Base-by-base conservation (phyloP, 1,284 basidiomycete genomes). In the Afroboletus lepidellus region DNA sequence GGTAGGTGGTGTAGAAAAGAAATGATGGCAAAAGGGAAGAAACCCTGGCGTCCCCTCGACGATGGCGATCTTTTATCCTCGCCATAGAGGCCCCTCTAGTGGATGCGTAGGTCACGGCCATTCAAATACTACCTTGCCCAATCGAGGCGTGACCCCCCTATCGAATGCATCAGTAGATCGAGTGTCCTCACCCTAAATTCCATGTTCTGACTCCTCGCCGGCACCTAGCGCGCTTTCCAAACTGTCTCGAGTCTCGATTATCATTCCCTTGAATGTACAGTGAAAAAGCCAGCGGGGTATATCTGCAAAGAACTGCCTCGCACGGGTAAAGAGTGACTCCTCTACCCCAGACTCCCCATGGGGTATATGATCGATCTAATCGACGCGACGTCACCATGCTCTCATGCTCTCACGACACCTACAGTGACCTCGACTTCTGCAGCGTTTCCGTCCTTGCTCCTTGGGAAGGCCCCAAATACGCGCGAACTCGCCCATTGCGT, bases 401-500 rank as follows among this genome's bases (percentile, higher is more conserved):
- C 15, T n/a, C 42, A 74, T 36, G 64, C 71, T 50, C 70, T 69
- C 43, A 79, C 75, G 30, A 80, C 70, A 8, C 78, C 78, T 8
- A 81, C 73, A 5, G 77, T 80, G 13, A 81, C 74, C 56, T 78
- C 77, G 32, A 74, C 66, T 13, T 64, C 72, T 36, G 62, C 48
- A 61, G 67, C 34, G 63, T 65, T 38, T 54, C 63, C 39, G 52
- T 55, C 60, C 59, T 61, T 41, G 62, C 64, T 43, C 73, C 42
- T 57, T 12, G 48, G 68, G 42, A 82, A 66, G 12, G 75, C 77
- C 41, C 61, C 61, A 36, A 76, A 72, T 62, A 80, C 81, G 46
- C 78, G 77, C 62, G 88, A 85, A 75, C 83, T 83, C 27, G 85
- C 85, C 83, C 86, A 90, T 39, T 73, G 72, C 30, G 88, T 91